phyloP scores from a whole-genome alignment of 495 filamentous ascomycete species.

The Evernia prunastri region DNA sequence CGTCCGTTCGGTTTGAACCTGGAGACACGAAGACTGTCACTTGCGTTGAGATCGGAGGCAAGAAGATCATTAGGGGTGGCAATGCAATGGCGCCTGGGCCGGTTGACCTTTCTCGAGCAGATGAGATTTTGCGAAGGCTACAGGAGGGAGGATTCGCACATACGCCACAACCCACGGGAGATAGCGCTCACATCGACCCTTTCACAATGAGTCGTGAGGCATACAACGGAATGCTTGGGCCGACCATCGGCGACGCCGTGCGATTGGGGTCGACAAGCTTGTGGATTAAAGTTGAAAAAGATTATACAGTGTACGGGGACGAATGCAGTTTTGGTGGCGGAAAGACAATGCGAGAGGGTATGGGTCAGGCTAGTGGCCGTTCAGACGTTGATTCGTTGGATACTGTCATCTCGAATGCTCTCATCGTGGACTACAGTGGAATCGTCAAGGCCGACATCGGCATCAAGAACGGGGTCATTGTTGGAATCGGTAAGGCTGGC shows the following conservation, averaged over 20 bases:
- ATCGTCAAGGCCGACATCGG: constrained; percentile 98
- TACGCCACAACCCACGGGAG: constrained; percentile 53
- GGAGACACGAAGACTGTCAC: constrained; percentile 91
- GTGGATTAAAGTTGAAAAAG: constrained; percentile 89
- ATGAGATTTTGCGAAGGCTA: constrained; percentile 61
- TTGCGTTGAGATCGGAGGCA: constrained; percentile 82
- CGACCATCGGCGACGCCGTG: constrained; percentile 79
- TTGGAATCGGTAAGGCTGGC: constrained; percentile 89
- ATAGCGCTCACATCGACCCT: constrained; percentile 48
- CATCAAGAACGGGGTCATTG: constrained; percentile 81
- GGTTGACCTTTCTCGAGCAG: constrained; percentile 54
- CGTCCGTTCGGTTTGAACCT: constrained; percentile 90
- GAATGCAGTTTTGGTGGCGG: constrained; percentile 95
- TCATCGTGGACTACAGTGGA: constrained; percentile 85
- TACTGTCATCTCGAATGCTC: constrained; percentile 84
- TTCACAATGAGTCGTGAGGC: constrained; percentile 69
- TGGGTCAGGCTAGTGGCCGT: constrained; percentile 85
- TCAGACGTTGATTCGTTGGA: constrained; percentile 67
- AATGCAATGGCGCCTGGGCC: constrained; percentile 69
- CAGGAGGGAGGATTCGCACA: constrained; percentile 71
- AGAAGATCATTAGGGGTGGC: constrained; percentile 76
- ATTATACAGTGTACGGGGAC: constrained; percentile 78
- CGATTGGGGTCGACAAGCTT: constrained; percentile 78
- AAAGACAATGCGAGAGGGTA: constrained; percentile 90
- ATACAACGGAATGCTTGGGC: constrained; percentile 87